Evolutionary conservation across 2,329 filamentous ascomycete genomes (phyloP), one percentile per base, ranked within the genome.

Genomic region (Diaporthe australafricana): DNA sequence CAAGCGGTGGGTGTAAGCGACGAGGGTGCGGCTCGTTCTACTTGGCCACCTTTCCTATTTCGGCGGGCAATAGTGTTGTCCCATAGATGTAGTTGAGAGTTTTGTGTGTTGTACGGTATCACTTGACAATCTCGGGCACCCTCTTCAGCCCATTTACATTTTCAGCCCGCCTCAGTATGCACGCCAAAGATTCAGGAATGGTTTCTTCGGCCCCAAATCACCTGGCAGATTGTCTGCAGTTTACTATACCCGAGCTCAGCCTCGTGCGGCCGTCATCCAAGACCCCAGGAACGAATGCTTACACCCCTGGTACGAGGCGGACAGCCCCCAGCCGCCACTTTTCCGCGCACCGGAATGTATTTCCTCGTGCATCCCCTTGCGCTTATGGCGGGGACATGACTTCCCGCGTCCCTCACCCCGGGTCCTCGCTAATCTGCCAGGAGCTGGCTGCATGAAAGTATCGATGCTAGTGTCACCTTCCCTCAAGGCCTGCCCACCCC

Each of bases 41-140:
- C 50, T 62, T 22, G 45, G 40, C 22, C 32, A 40, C 45, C 32
- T 70, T 70, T 72, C 67, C 71, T 38, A 32, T 65, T 72, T 45
- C 67, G 60, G 60, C 56, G 57, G 50, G 38, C 42, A 27, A 47
- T 17, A 52, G 22, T 48, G 38, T n/a, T 65, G 45, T 50, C 30
- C 20, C n/a, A n/a, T n/a, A 50, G 42, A 60, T 70, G 67, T 42
- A 17, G 67, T 72, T 70, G 71, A 60, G 57, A 52, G 42, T 60
- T 20, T 47, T 38, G 57, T 53, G 66, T 56, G 60, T 38, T 52
- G n/a, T n/a, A n/a, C n/a, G n/a, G 45, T 56, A 35, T 47, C 53
- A 60, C 53, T 65, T 27, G 42, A 45, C 17, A 70, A 50, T 38
- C 32, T 63, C 56, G 68, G 50, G 20, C 68, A n/a, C 50, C 48